phyloP scores from a whole-genome alignment of 345 rosid genomes.

The Salix dunnii region DNA sequence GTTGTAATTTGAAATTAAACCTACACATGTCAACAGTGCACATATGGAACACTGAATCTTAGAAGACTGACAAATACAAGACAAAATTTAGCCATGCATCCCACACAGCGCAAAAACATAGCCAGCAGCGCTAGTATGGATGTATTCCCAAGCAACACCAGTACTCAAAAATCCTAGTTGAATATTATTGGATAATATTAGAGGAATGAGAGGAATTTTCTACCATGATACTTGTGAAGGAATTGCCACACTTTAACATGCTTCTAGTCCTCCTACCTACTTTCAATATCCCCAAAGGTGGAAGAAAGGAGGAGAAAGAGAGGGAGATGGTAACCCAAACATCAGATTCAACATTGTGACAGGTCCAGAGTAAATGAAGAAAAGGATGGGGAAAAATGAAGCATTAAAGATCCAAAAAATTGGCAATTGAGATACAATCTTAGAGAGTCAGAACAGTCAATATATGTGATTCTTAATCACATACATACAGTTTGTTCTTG shows the following conservation, averaged over 20 bases:
- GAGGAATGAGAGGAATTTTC: background rate
- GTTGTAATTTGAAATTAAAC: background rate
- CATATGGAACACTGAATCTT: background rate
- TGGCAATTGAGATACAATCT: background rate
- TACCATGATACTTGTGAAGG: background rate
- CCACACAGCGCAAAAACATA: background rate
- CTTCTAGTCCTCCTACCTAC: background rate
- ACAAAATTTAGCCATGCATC: background rate
- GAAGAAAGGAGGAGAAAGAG: background rate
- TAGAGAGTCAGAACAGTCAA: background rate
- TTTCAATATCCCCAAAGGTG: background rate
- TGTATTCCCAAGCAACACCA: background rate
- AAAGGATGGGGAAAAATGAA: background rate
- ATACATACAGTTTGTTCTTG: background rate
- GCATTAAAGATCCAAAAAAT: background rate
- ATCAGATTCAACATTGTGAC: background rate
- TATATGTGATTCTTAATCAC: background rate
- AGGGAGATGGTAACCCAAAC: background rate
- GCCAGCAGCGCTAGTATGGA: background rate
- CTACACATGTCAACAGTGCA: background rate
- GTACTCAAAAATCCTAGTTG: background rate
- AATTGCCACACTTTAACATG: background rate
- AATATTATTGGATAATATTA: background rate
- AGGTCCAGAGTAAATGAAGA: background rate
- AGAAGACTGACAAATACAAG: background rate